Evolutionary conservation across 2,329 filamentous ascomycete species (phyloP), one percentile per base, ranked within the genome.

Genomic region (Clathrospora elynae): DNA sequence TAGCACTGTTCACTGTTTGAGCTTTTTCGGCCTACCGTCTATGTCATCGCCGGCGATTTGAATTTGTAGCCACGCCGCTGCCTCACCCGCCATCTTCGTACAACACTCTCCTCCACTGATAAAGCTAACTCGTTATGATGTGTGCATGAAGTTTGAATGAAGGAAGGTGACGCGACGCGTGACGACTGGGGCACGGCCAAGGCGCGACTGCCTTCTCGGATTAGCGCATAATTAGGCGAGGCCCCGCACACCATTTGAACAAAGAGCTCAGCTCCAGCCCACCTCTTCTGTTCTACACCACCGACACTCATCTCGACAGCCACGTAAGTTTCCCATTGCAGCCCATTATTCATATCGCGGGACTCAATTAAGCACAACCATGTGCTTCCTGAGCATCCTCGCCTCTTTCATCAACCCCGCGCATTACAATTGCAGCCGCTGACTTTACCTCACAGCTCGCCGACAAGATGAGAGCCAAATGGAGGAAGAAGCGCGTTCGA

Each of bases 401-500:
- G 31, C 36, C 29, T 29, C 32, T 39, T 35, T 45, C 13, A 11
- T 33, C 31, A 29, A 46, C 48, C 42, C 47, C 47, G 34, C 42
- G 49, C 25, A 35, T 24, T 35, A 50, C 38, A 35, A 49, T 24
- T 42, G 46, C 50, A 53, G 40, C 35, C 47, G 40, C 66, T 69
- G 49, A 69, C 61, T 47, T 59, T 51, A 55, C 46, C 53, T 46
- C 33, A 57, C 50, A 65, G 55, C 56, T 60, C 64, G 65, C 69
- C 66, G 68, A 73, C 74, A 78, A 75, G 75, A 86, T 86, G 84
- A 86, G 92, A 93, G 91, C 90, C 75, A 97, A 97, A 84, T 97
- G 93, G 93, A 93, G 92, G 84, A 99, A 99, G 88, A 99, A 99
- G 92, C 85, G 93, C 77, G 91, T 96, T 80, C 85, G 93, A 73